Evolutionary conservation across 2,329 filamentous ascomycete species (phyloP), one percentile per base, ranked within the genome.

Genomic region (Bipolaris sorokiniana): DNA sequence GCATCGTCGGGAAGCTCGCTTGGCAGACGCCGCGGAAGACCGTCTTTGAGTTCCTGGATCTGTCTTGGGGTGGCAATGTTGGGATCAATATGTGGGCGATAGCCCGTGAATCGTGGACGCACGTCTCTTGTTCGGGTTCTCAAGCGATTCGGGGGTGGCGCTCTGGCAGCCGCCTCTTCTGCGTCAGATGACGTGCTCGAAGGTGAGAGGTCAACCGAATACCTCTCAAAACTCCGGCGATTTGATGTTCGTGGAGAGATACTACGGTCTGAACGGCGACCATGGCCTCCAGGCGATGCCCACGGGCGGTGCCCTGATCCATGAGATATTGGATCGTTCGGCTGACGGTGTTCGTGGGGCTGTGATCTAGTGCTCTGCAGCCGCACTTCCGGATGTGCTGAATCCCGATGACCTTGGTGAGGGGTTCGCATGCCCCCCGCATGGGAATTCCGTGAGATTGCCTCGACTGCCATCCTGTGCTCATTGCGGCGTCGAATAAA

Each of bases 161-260:
- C 58, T 49, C 70, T 66, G 48, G 62, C 62, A 20, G 68, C 62
- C 38, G 64, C 58, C 41, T 72, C 69, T 48, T 70, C 66, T 45
- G 63, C 59, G 33, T 71, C 71, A 31, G 69, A 61, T 23, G 64
- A 67, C 26, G 53, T 66, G 57, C 58, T 67, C 10, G 65, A 62
- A 7, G 53, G 56, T 18, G 59, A 56, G 10, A 69, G 49, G 61
- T 75, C 72, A 15, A 61, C 62, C 6, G 68, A 65, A 38, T 73
- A 76, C 18, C 65, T 61, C 26, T 73, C 70, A 41, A 64, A 75
- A 58, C 57, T 71, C n/a, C 73, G 69, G 38, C 73, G 70, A 44
- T 66, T 63, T n/a, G 71, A 69, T 16, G 65, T 69, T 34, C 69
- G 66, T 5, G 69, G 71, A 47, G 70, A 72, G 6, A 61, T 56